Evolutionary conservation across 805 yeast genomes (phyloP).

Genomic region (Nakazawaea peltata): DNA sequence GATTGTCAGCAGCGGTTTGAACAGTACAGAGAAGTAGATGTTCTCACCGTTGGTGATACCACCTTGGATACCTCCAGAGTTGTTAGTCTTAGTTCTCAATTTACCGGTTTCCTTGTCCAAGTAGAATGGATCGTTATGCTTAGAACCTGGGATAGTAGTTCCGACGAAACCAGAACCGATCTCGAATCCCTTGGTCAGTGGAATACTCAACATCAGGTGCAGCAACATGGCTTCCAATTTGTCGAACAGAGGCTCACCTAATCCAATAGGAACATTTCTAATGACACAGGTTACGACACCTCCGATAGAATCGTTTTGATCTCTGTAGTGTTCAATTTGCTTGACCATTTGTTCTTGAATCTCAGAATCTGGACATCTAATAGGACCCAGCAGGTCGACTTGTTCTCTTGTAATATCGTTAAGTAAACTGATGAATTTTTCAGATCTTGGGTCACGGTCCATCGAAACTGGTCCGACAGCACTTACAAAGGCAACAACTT

Average conservation of each 20-base stretch:
- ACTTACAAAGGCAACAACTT: slow-evolving; percentile 94
- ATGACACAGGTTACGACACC: slow-evolving; percentile 97
- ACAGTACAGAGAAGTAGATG: slow-evolving; percentile 90
- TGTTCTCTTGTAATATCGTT: slow-evolving; percentile 77
- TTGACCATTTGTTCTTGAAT: slow-evolving; percentile 75
- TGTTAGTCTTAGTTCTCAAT: slow-evolving; percentile 82
- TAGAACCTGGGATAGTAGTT: slow-evolving; percentile 81
- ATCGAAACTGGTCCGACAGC: slow-evolving; percentile 79
- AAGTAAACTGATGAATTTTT: slow-evolving; percentile 58
- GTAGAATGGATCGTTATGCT: slow-evolving; percentile 86
- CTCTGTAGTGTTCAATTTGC: slow-evolving; percentile 81
- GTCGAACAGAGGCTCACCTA: slow-evolving; percentile 97
- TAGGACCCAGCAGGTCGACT: slow-evolving; percentile 83
- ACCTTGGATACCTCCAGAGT: slow-evolving; percentile 97
- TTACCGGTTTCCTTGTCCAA: slow-evolving; percentile 49
- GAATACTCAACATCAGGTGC: slow-evolving; percentile 96
- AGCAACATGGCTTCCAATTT: slow-evolving; percentile 93
- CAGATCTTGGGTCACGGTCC: slow-evolving; percentile 61
- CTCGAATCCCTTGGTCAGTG: slow-evolving; percentile 98
- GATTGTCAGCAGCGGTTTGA: slow-evolving; percentile 97
- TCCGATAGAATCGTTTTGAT: slow-evolving; percentile 86
- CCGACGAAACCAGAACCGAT: slow-evolving; percentile 96
- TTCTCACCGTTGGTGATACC: slow-evolving; percentile 96
- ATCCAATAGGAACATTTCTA: slow-evolving; percentile 89
- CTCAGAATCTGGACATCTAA: slow-evolving; percentile 82